Evolutionary conservation across 2,329 filamentous ascomycete species (phyloP).

Genomic region (Ophioceras dolichostomum): DNA sequence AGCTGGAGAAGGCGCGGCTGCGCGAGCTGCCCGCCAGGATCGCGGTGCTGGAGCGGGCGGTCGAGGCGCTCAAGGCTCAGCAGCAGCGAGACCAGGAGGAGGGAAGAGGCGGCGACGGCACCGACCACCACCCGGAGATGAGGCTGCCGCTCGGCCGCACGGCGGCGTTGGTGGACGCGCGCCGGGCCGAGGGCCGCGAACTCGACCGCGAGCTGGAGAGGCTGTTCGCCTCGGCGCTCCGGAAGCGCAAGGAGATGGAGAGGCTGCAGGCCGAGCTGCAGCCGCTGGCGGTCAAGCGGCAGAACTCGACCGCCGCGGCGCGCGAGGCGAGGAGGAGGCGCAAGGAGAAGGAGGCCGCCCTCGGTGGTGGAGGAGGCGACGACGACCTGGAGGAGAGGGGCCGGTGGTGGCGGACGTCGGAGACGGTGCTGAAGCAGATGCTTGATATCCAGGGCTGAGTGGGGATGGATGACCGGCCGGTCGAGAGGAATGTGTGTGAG

Average conservation of each 20-base stretch:
- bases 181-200: conserved; percentile 37
- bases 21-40: conserved; percentile 39
- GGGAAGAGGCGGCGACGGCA: not conserved
- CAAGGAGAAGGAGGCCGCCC: conserved; percentile 54
- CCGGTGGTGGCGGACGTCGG: conserved; percentile 62
- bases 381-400: conserved; percentile 68
- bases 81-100: not conserved
- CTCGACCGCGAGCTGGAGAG: conserved; percentile 53
- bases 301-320: conserved; percentile 49
- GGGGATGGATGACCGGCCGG: too few species aligned
- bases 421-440: conserved; percentile 49
- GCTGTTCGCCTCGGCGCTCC: conserved; percentile 48
- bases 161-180: conserved; percentile 35
- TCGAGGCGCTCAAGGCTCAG: conserved; percentile 27
- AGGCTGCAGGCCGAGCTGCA: conserved; percentile 55
- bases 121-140: conserved; percentile 26
- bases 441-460: too few species aligned
- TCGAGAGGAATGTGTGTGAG: too few species aligned
- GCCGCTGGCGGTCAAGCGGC: conserved; percentile 53
- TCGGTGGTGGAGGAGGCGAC: conserved; percentile 51
- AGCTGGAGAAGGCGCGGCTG: conserved; percentile 33
- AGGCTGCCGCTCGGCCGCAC: conserved; percentile 48
- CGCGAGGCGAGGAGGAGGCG: conserved; percentile 55
- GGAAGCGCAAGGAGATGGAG: conserved; percentile 55
- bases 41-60: conserved; percentile 31